These are phyloP conservation scores for Tetrapisispora arboricola DNA, from an alignment of 805 yeast species.

Conservation along the genomic window DNA sequence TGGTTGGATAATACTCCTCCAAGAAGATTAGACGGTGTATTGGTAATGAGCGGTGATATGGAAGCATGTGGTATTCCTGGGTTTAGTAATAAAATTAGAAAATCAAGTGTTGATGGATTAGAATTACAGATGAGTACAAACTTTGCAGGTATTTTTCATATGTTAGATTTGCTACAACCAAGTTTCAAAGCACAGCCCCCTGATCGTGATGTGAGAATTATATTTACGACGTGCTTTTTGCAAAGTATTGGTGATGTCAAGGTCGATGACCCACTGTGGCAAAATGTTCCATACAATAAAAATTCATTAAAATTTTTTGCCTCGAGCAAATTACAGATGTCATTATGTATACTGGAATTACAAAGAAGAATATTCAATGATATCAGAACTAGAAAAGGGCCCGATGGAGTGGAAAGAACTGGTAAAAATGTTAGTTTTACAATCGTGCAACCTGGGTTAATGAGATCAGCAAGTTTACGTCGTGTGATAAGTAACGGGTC, in stretches of 20 bases:
- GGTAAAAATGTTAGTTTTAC: conserved; percentile 60
- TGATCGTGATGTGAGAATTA: conserved; percentile 82
- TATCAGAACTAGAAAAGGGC: conserved; percentile 28
- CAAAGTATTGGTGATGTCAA: conserved; percentile 66
- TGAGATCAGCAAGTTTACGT: conserved; percentile 80
- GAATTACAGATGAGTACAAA: conserved; percentile 80
- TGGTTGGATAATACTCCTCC: conserved; percentile 93
- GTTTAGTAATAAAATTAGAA: conserved; percentile 35
- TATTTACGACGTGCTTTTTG: conserved; percentile 68
- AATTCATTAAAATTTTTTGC: conserved; percentile 75
- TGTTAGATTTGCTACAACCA: conserved; percentile 73
- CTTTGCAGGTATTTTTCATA: conserved; percentile 71
- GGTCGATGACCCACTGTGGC: conserved; percentile 54
- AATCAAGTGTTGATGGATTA: conserved; percentile 67
- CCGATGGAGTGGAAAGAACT: conserved; percentile 15
- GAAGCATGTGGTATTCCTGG: conserved; percentile 48
- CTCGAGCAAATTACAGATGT: conserved; percentile 65
- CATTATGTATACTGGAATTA: conserved; percentile 66
- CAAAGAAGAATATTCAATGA: conserved; percentile 53
- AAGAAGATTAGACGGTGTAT: conserved; percentile 78
- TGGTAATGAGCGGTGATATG: conserved; percentile 80
- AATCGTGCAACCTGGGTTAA: conserved; percentile 83
- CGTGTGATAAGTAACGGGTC: conserved; percentile 71
- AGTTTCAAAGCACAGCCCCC: conserved; percentile 83
- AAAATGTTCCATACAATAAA: conserved; percentile 39